These are phyloP conservation scores for Jamesozyma lodderae DNA, from an alignment of 805 yeast species.

Conservation along the genomic window DNA sequence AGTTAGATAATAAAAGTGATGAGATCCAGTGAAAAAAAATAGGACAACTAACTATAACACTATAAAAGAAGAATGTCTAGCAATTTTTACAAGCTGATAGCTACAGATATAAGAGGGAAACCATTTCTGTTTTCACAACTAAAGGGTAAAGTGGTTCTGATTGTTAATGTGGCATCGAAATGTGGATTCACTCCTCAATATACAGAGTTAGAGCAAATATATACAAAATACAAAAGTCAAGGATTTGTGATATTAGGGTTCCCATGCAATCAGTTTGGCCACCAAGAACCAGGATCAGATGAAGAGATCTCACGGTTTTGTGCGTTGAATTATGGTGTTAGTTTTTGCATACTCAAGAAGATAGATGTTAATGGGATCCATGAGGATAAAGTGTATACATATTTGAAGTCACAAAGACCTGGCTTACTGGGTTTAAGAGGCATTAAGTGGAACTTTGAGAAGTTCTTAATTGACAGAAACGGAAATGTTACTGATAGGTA, in stretches of 20 bases:
- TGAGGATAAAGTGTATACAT: constrained; percentile 72
- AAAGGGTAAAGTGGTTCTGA: constrained; percentile 71
- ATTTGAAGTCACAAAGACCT: constrained; percentile 55
- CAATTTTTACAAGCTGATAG: neutral
- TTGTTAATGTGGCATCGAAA: constrained; percentile 85
- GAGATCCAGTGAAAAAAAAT: too few species aligned
- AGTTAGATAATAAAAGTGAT: neutral
- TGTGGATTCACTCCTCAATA: constrained; percentile 78
- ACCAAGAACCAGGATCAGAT: constrained; percentile 65
- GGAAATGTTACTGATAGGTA: constrained; percentile 54
- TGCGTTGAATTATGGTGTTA: constrained; percentile 73
- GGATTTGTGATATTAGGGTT: constrained; percentile 70
- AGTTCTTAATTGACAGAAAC: constrained; percentile 46
- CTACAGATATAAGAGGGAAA: constrained; percentile 32
- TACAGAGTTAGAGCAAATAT: constrained; percentile 57
- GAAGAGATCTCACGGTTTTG: constrained; percentile 70
- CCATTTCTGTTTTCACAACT: constrained; percentile 51
- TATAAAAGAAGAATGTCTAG: neutral
- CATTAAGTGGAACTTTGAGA: constrained; percentile 75
- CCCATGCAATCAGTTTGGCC: constrained; percentile 87
- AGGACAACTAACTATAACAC: too few species aligned
- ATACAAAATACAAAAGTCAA: constrained; percentile 50
- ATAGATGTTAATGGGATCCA: constrained; percentile 80
- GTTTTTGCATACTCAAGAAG: constrained; percentile 82
- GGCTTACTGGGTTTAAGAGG: constrained; percentile 60